Percentiles rank a stretch among this genome's conserved stretches.
phyloP scores from a whole-genome alignment of 805 yeast species.

The Vanderwaltozyma yarrowii region DNA sequence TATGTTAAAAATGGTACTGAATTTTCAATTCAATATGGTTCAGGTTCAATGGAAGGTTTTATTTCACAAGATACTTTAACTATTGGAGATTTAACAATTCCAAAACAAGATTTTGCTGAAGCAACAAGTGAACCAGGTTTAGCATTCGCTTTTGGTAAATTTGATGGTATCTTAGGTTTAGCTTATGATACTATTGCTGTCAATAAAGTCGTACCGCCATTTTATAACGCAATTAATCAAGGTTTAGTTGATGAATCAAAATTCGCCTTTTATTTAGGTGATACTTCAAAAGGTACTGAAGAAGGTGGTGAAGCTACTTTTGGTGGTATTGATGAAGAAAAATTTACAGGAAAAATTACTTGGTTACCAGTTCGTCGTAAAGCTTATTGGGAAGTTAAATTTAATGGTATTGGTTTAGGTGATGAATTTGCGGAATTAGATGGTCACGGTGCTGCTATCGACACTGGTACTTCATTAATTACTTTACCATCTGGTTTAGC shows the following conservation, averaged over 20 bases:
- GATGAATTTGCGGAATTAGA: constrained; percentile 79
- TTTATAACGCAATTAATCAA: constrained; percentile 75
- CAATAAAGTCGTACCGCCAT: constrained; percentile 82
- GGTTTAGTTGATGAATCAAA: constrained; percentile 76
- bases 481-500: constrained; percentile 93
- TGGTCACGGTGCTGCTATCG: constrained; percentile 91
- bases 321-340: constrained; percentile 81
- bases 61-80: constrained; percentile 76
- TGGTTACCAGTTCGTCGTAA: constrained; percentile 98
- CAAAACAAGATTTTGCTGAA: constrained; percentile 91
- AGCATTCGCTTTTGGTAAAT: constrained; percentile 97
- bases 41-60: constrained; percentile 87
- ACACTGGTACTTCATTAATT: constrained; percentile 95
- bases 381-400: constrained; percentile 98
- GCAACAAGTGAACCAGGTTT: constrained; percentile 96
- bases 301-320: constrained; percentile 89
- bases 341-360: constrained; percentile 73
- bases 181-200: constrained; percentile 90
- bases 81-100: constrained; percentile 68
- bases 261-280: constrained; percentile 89
- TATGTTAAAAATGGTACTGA: constrained; percentile 81
- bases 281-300: constrained; percentile 51
- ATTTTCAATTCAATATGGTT: constrained; percentile 82
- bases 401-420: constrained; percentile 86
- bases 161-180: constrained; percentile 94